These are phyloP conservation scores for Paracoccidioides lutzii DNA, from an alignment of 2,329 filamentous ascomycete genomes.

Conservation along the genomic window DNA sequence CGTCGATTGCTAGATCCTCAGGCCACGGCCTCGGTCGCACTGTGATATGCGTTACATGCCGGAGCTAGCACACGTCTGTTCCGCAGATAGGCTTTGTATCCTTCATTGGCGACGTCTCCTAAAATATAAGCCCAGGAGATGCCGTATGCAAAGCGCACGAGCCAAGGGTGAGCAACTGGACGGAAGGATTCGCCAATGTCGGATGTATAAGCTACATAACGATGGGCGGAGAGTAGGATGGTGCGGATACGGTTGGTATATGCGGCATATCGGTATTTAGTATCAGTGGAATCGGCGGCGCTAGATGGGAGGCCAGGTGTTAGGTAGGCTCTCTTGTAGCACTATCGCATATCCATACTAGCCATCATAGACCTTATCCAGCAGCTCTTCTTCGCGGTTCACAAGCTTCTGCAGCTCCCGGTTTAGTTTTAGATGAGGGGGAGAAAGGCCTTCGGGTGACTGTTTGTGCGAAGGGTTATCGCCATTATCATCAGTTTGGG, in stretches of 20 bases:
- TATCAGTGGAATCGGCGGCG: conserved; percentile 68
- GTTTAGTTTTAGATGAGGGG: conserved; percentile 33
- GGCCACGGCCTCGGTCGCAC: conserved; percentile 14
- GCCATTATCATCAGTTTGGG: conserved; percentile 17
- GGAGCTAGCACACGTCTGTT: conserved; percentile 69
- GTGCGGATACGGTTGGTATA: conserved; percentile 79
- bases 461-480: conserved; percentile 20
- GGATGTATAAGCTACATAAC: conserved; percentile 93
- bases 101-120: conserved; percentile 83
- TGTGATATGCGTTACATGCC: conserved; percentile 38
- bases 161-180: conserved; percentile 72
- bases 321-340: not conserved
- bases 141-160: conserved; percentile 74
- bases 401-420: conserved; percentile 43
- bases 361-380: conserved; percentile 65
- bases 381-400: conserved; percentile 56
- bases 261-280: conserved; percentile 76
- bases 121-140: conserved; percentile 86
- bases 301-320: conserved; percentile 28
- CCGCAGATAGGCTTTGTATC: conserved; percentile 83
- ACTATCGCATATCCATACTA: conserved; percentile 42
- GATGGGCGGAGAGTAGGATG: conserved; percentile 77
- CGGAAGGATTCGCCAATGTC: conserved; percentile 96
- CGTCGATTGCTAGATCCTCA: conserved; percentile 4
- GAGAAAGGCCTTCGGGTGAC: conserved; percentile 25